Evolutionary conservation across 2,329 filamentous ascomycete genomes (phyloP).

Genomic region (Beauveria sp.): DNA sequence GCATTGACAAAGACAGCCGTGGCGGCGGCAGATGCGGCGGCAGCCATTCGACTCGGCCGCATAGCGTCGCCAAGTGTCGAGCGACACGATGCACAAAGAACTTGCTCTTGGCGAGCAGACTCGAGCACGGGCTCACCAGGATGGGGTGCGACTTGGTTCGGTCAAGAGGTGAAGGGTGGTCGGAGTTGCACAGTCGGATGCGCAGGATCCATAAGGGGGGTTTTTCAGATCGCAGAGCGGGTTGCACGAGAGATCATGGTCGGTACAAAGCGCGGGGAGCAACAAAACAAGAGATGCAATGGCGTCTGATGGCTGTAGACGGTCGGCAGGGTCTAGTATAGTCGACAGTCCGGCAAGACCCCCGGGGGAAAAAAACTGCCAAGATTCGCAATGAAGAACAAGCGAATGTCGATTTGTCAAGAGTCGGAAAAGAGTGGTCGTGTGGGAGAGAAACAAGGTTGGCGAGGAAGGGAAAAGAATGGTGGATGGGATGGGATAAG

Average conservation of each 20-base stretch:
- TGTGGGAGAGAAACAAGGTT: background rate
- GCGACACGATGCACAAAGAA: background rate
- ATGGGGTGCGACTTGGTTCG: background rate
- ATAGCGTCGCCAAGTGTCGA: conserved; percentile 5
- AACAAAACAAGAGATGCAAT: background rate
- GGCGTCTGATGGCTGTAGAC: background rate
- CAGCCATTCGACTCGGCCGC: conserved; percentile 9
- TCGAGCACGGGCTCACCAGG: background rate
- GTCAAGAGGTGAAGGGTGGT: background rate
- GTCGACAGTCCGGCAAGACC: background rate
- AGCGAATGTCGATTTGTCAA: background rate
- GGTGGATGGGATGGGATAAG: conserved; percentile 2
- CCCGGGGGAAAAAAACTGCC: background rate
- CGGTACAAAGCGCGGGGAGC: background rate
- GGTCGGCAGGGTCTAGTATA: background rate
- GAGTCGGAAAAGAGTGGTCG: background rate
- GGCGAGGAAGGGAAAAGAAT: background rate
- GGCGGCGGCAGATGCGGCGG: conserved; percentile 5
- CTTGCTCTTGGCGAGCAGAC: background rate
- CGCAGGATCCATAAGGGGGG: conserved; percentile 9
- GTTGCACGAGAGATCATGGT: conserved; percentile 2
- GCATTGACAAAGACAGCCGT: conserved; percentile 3
- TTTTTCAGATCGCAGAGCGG: background rate
- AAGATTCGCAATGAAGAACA: background rate
- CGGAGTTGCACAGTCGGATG: background rate